phyloP scores from a whole-genome alignment of 169 alveolate species.

The Plasmodium cynomolgi region DNA sequence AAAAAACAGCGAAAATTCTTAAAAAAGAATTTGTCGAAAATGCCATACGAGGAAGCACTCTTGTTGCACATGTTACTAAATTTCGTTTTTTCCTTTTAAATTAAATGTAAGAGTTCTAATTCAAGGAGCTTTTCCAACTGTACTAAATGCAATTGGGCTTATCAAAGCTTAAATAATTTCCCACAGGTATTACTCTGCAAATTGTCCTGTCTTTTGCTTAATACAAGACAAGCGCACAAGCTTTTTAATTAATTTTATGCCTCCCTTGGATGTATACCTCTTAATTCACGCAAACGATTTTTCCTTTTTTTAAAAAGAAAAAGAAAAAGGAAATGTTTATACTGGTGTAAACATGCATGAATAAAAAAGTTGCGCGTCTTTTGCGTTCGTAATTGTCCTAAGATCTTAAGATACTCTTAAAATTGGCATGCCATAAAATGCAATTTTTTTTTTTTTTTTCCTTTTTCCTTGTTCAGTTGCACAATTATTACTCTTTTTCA shows the following conservation, averaged over 20 bases:
- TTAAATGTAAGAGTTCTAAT: background rate
- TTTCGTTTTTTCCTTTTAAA: background rate
- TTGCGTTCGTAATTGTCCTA: background rate
- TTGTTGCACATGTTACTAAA: background rate
- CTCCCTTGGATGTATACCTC: background rate
- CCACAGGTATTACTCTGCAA: background rate
- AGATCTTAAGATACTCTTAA: conserved; percentile 1
- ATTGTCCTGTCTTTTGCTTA: background rate
- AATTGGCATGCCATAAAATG: background rate
- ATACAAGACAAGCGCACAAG: background rate
- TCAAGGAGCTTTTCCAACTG: background rate
- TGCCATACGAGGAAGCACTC: background rate
- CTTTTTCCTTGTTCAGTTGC: background rate
- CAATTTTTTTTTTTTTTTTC: background rate
- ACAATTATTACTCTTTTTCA: background rate
- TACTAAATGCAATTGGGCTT: background rate
- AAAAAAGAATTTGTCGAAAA: background rate
- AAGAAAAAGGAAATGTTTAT: background rate
- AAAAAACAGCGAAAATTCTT: background rate
- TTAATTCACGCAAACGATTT: background rate
- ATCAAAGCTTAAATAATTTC: background rate
- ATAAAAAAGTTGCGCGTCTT: background rate
- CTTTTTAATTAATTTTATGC: background rate
- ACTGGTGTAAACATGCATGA: background rate
- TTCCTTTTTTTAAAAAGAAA: background rate